These are phyloP conservation scores for Alternaria incomplexa DNA, from an alignment of 2,329 filamentous ascomycete species.

Conservation along the genomic window DNA sequence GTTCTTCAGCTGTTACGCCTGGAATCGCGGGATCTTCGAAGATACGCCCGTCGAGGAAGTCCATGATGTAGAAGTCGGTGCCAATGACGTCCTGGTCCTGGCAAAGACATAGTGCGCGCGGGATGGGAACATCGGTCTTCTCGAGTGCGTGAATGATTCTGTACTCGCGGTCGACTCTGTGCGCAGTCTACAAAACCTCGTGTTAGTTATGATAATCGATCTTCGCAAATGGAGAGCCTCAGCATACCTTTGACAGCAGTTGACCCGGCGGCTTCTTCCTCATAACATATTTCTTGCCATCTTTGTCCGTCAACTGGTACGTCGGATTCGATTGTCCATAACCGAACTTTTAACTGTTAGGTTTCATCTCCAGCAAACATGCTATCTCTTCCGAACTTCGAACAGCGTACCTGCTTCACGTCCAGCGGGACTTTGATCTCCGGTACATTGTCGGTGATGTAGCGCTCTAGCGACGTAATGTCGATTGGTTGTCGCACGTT, in stretches of 20 bases:
- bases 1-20: constrained; percentile 69
- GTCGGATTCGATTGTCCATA: constrained; percentile 98
- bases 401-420: constrained; percentile 76
- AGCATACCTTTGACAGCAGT: constrained; percentile 68
- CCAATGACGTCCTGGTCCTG: constrained; percentile 81
- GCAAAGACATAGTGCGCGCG: constrained; percentile 82
- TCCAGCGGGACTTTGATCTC: constrained; percentile 82
- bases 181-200: constrained; percentile 69
- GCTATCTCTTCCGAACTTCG: neutral
- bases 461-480: constrained; percentile 76
- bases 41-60: constrained; percentile 91
- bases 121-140: constrained; percentile 82
- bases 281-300: constrained; percentile 79
- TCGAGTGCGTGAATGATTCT: constrained; percentile 84
- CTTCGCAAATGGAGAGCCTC: neutral
- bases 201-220: neutral
- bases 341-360: constrained; percentile 70
- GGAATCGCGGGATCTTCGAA: constrained; percentile 88
- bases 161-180: constrained; percentile 96
- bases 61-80: constrained; percentile 97
- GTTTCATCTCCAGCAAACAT: neutral
- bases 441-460: constrained; percentile 78
- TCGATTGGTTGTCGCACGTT: constrained; percentile 90
- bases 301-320: constrained; percentile 81
- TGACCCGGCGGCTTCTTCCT: constrained; percentile 98